These are phyloP conservation scores for Cladorrhinum sp. DNA, from an alignment of 2,329 filamentous ascomycete genomes.

Conservation along the genomic window DNA sequence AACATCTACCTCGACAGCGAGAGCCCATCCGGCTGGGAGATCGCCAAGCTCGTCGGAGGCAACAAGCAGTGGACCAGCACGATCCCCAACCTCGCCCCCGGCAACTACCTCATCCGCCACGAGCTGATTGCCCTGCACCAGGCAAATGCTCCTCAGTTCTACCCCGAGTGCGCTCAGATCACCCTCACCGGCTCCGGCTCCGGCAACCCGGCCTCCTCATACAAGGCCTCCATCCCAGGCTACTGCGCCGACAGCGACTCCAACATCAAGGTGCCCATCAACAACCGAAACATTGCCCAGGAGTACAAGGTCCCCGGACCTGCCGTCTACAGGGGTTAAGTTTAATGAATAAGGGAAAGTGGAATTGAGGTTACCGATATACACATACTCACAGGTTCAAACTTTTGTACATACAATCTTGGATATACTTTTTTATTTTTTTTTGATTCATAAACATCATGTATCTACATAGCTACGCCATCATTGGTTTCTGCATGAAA, in stretches of 20 bases:
- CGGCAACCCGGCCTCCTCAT: constrained; percentile 43
- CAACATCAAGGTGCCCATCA: constrained; percentile 40
- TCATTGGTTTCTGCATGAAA: too few relatives aligned
- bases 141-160: constrained; percentile 50
- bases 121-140: constrained; percentile 57
- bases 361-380: too few relatives aligned
- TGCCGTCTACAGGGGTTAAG: constrained; percentile 2
- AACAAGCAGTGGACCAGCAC: constrained; percentile 46
- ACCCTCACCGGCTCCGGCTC: constrained; percentile 49
- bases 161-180: constrained; percentile 56
- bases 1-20: constrained; percentile 29
- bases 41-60: constrained; percentile 30
- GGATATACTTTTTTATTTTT: neutral
- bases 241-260: constrained; percentile 46
- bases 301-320: constrained; percentile 1
- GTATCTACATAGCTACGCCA: neutral
- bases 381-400: too few relatives aligned
- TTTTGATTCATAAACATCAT: neutral
- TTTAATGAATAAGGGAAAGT: neutral
- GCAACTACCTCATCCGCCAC: constrained; percentile 56
- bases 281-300: constrained; percentile 8
- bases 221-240: constrained; percentile 40
- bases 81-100: constrained; percentile 49
- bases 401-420: neutral
- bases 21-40: constrained; percentile 25